Base-by-base conservation (phyloP, 306 rosid genomes). In the Cicer cuneatum region DNA sequence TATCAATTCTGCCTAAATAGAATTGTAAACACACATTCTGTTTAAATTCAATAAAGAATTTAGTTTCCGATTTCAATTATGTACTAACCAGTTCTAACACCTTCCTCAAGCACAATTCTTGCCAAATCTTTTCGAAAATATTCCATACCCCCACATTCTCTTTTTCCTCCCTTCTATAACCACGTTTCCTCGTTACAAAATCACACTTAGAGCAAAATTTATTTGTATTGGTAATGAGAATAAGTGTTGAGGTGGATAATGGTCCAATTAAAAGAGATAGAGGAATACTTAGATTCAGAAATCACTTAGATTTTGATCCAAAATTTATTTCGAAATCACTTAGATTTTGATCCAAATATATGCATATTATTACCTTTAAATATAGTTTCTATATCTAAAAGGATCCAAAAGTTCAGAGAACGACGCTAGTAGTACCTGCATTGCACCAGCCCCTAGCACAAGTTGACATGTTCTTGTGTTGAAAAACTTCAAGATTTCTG, bases 381-480 rank as follows among this genome's bases (percentile, higher is more conserved):
- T 16, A 57, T 62, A 38, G 39, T 9, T 49, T 76, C 10, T 45
- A 57, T 8, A 43, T 64, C 49, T 72, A 49, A 40, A 70, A n/a
- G 71, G 52, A 35, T 48, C 19, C 61, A 63, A 11, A 51, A 60
- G 10, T 46, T 65, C 64, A 57, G 67, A 54, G 10, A 72, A 71
- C 61, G 57, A 72, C 73, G 60, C 64, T 67, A 60, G 72, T 45
- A 71, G 68, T 87, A 95, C 99, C 99, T 95, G 99, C 99, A 95
- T 95, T 58, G 99, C 99, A 69, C 98, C 98, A 53, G 99, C 99
- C 67, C 99, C 99, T 63, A 95, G 98, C 78, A 95, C 99, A 85
- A 95, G 97, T 71, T 95, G 99, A 76, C 99, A 95, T 8, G 99
- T 92, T 82, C 99, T 84, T 53, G 99, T 95, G 87, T 95, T 95